phyloP scores from a whole-genome alignment of 2,329 filamentous ascomycete species.

The Arthrocladium fulminans region DNA sequence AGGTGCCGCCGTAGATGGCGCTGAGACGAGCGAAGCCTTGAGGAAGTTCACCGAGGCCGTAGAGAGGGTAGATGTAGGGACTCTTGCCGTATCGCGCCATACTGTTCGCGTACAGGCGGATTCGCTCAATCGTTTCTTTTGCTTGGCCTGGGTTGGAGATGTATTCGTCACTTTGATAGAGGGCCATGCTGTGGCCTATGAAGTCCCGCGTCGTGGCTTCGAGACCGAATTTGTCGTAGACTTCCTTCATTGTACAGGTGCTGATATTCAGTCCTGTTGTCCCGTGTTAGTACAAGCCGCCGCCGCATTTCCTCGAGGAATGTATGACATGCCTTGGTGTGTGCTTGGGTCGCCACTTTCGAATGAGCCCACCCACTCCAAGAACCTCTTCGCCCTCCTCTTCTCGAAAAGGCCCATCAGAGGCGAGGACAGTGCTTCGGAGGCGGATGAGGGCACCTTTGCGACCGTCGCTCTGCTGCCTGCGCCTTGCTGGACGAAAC shows the following conservation, averaged over 20 bases:
- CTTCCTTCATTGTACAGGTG: constrained; percentile 86
- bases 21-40: constrained; percentile 96
- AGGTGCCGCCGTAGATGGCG: constrained; percentile 96
- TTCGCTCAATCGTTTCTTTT: constrained; percentile 79
- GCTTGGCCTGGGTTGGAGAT: constrained; percentile 63
- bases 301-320: constrained; percentile 11
- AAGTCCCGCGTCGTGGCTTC: constrained; percentile 87
- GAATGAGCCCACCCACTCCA: constrained; percentile 89
- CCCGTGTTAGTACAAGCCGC: constrained; percentile 2
- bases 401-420: constrained; percentile 98
- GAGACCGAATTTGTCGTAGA: constrained; percentile 95
- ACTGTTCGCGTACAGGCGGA: constrained; percentile 93
- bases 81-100: constrained; percentile 97
- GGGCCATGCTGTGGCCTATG: constrained; percentile 95
- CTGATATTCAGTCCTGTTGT: constrained; percentile 65
- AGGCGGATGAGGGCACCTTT: constrained; percentile 91
- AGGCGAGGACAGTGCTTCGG: constrained; percentile 80
- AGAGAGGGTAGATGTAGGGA: constrained; percentile 98
- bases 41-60: constrained; percentile 91
- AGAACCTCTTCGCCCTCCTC: constrained; percentile 89
- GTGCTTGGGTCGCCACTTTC: constrained; percentile 71
- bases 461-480: constrained; percentile 81
- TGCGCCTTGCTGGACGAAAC: constrained; percentile 84
- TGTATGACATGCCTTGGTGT: constrained; percentile 65
- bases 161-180: constrained; percentile 86